These are phyloP conservation scores for Phytophthora pseudosyringae DNA, from an alignment of 352 stramenopile species.

Conservation along the genomic window DNA sequence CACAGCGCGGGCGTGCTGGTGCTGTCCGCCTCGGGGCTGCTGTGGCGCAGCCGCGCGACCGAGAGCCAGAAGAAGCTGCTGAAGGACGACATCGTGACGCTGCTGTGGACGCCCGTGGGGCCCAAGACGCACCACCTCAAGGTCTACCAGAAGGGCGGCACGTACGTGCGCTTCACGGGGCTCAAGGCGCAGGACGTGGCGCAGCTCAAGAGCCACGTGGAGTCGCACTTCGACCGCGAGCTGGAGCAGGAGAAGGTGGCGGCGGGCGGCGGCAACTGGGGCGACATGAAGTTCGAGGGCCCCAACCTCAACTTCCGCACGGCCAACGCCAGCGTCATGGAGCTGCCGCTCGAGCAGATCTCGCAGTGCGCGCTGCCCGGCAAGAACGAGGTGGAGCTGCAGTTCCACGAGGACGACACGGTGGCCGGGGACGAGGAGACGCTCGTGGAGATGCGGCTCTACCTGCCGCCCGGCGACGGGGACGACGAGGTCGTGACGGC, in stretches of 20 bases:
- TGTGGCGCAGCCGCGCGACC: conserved; percentile 80
- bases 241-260: conserved; percentile 92
- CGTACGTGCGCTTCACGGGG: conserved; percentile 87
- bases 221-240: conserved; percentile 88
- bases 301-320: conserved; percentile 85
- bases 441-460: conserved; percentile 97
- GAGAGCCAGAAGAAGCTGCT: conserved; percentile 88
- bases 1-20: conserved; percentile 85
- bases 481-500: conserved; percentile 64
- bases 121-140: conserved; percentile 87
- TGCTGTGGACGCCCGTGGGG: conserved; percentile 83
- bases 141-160: conserved; percentile 85
- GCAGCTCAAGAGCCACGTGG: conserved; percentile 67
- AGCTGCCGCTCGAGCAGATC: conserved; percentile 79
- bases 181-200: conserved; percentile 74
- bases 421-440: conserved; percentile 94
- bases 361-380: conserved; percentile 93
- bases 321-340: conserved; percentile 70
- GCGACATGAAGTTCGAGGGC: conserved; percentile 93
- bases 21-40: conserved; percentile 70
- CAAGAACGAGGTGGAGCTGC: conserved; percentile 98
- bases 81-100: conserved; percentile 88
- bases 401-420: conserved; percentile 98
- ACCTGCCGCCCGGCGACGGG: conserved; percentile 87
- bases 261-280: conserved; percentile 92